These are phyloP conservation scores for Aspergillus homomorphus DNA, from an alignment of 495 filamentous ascomycete genomes.

Conservation along the genomic window DNA sequence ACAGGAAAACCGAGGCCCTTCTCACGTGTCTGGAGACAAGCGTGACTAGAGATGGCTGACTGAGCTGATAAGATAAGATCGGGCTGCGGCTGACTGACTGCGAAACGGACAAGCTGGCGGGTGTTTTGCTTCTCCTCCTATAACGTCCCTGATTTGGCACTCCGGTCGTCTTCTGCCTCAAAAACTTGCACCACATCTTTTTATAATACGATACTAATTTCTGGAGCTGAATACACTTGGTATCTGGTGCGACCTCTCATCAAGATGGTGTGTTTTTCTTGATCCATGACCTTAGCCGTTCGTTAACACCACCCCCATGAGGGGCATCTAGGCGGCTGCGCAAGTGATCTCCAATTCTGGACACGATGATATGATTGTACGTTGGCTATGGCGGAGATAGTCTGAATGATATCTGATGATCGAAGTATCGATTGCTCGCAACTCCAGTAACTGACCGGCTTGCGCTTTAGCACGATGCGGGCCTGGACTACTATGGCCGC, in stretches of 20 bases:
- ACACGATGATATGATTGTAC: slow-evolving; percentile 99
- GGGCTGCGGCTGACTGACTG: slow-evolving; percentile 23
- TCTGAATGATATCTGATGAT: slow-evolving; percentile 2
- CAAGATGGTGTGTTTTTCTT: slow-evolving; percentile 12
- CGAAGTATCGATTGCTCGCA: background rate
- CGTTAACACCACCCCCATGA: slow-evolving; percentile 18
- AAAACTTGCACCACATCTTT: background rate
- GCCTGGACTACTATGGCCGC: slow-evolving; percentile 96
- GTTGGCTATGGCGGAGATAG: slow-evolving; percentile 29
- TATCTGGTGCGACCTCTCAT: background rate
- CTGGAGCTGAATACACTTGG: background rate
- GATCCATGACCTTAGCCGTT: slow-evolving; percentile 7
- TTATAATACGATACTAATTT: background rate
- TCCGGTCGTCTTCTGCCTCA: slow-evolving; percentile 8
- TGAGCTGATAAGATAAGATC: slow-evolving; percentile 40
- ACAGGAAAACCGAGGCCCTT: slow-evolving; percentile 33
- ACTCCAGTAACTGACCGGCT: slow-evolving; percentile 2
- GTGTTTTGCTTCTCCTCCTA: slow-evolving; percentile 23
- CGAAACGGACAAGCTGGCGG: slow-evolving; percentile 30
- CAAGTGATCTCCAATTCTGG: slow-evolving; percentile 87
- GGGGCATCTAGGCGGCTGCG: slow-evolving; percentile 51
- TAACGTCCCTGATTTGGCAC: slow-evolving; percentile 5
- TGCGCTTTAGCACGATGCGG: slow-evolving; percentile 79
- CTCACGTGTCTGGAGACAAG: slow-evolving; percentile 13
- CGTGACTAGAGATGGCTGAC: slow-evolving; percentile 13